Percentiles rank a stretch among this genome's conserved stretches.
phyloP scores from a whole-genome alignment of 106 monocot species.

The Apostasia shenzhenica region DNA sequence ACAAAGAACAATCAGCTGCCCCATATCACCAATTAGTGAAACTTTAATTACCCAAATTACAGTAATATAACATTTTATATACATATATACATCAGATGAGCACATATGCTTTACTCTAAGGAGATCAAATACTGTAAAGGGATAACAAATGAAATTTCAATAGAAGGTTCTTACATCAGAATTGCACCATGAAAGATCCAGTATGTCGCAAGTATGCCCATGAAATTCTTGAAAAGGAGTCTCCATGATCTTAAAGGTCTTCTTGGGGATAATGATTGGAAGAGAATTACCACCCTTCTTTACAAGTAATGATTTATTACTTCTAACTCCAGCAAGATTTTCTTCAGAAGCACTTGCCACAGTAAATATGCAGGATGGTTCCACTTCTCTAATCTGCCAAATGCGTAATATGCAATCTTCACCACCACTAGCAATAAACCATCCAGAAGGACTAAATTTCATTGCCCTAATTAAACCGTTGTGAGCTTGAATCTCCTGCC shows the following conservation, averaged over 20 bases:
- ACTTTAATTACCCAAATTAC: too few species aligned
- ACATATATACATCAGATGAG: too few species aligned
- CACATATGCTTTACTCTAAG: too few species aligned
- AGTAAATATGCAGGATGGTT: constrained; percentile 26
- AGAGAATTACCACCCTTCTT: constrained; percentile 17
- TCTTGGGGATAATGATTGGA: constrained; percentile 52
- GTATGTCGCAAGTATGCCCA: constrained; percentile 59
- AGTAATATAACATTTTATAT: too few species aligned
- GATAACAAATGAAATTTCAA: too few species aligned
- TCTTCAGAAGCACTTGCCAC: constrained; percentile 9
- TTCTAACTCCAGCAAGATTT: constrained; percentile 19
- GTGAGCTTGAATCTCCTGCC: constrained; percentile 74
- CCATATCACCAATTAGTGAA: neutral
- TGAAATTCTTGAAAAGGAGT: constrained; percentile 50
- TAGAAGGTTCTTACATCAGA: constrained; percentile 48
- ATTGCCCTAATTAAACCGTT: constrained; percentile 54
- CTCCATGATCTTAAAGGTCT: constrained; percentile 49
- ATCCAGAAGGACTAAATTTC: constrained; percentile 66
- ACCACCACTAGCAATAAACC: constrained; percentile 71
- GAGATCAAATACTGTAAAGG: too few species aligned
- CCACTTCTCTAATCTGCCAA: constrained; percentile 67
- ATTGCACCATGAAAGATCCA: constrained; percentile 78
- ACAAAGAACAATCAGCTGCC: neutral
- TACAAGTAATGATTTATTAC: constrained; percentile 13
- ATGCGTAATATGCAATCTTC: constrained; percentile 70